A percentile compares a stretch with the other conserved stretches of the same genome.
Evolutionary conservation across 129 eudicot genomes (phyloP).

Genomic region (Silybum marianum): DNA sequence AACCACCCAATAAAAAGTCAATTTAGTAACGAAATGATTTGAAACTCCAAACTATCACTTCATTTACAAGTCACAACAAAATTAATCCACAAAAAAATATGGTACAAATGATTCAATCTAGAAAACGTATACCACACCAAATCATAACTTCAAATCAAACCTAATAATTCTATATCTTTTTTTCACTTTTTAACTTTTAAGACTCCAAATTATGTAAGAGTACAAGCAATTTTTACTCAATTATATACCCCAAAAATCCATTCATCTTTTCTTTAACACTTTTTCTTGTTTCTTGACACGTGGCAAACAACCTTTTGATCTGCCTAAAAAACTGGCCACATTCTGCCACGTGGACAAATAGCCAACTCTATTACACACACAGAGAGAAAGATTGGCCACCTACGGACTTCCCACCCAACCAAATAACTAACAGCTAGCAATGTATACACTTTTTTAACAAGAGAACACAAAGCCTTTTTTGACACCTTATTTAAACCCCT

Average conservation of each 20-base stretch:
- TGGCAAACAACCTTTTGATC: conserved; percentile 49
- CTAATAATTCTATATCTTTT: background rate
- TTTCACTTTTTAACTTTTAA: background rate
- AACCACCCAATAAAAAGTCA: conserved; percentile 39
- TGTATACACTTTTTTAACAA: conserved; percentile 30
- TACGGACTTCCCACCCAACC: conserved; percentile 60
- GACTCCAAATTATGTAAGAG: background rate
- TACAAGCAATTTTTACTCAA: conserved; percentile 32
- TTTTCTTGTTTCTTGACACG: conserved; percentile 39
- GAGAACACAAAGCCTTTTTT: conserved; percentile 8
- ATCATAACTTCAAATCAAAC: conserved; percentile 38
- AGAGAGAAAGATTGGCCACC: conserved; percentile 43
- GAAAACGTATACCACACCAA: conserved; percentile 41
- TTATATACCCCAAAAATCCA: conserved; percentile 7
- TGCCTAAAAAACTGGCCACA: conserved; percentile 42
- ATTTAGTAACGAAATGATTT: conserved; percentile 47
- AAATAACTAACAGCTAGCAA: conserved; percentile 44
- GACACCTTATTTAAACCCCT: conserved; percentile 34
- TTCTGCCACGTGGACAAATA: conserved; percentile 54
- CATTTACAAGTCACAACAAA: conserved; percentile 39
- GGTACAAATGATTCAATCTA: conserved; percentile 33
- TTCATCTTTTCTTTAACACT: conserved; percentile 3
- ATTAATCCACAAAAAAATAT: conserved; percentile 21
- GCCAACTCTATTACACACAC: conserved; percentile 30
- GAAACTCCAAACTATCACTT: conserved; percentile 42